Evolutionary conservation across 1,139 yeast species (phyloP).

Genomic region (Kurtzmaniella natalensis): DNA sequence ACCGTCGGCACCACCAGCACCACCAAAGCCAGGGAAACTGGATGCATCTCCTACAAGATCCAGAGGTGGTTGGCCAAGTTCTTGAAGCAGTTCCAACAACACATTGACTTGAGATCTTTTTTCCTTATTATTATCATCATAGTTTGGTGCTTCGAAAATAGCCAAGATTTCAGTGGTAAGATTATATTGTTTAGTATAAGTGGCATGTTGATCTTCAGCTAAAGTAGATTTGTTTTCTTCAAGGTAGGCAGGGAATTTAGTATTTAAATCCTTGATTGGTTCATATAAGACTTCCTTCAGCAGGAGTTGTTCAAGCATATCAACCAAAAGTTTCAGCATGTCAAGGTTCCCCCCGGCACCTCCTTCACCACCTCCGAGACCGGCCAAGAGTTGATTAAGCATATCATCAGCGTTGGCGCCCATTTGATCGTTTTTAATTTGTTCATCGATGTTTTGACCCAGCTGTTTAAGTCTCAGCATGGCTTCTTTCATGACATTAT

Average conservation of each 20-base stretch:
- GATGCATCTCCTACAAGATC: conserved; percentile 69
- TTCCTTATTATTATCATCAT: conserved; percentile 46
- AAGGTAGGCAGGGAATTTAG: conserved; percentile 64
- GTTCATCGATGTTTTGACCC: conserved; percentile 62
- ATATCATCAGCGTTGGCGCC: conserved; percentile 54
- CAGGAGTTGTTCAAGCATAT: conserved; percentile 79
- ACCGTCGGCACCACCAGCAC: conserved; percentile 15
- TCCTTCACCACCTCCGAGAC: conserved; percentile 41
- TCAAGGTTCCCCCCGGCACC: conserved; percentile 49
- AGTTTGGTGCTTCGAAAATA: conserved; percentile 53
- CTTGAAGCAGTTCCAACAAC: conserved; percentile 68
- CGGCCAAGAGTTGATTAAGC: conserved; percentile 50
- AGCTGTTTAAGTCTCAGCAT: conserved; percentile 71
- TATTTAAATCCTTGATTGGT: conserved; percentile 78
- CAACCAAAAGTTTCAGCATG: conserved; percentile 61
- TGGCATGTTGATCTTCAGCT: conserved; percentile 43
- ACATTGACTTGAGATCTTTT: conserved; percentile 51
- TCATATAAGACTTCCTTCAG: conserved; percentile 85
- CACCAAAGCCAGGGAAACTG: conserved; percentile 54
- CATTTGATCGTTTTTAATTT: conserved; percentile 48
- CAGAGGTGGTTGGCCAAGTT: conserved; percentile 83
- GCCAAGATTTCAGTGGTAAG: conserved; percentile 50
- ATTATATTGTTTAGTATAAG: conserved; percentile 52
- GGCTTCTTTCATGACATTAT: conserved; percentile 76
- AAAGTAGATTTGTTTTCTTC: conserved; percentile 43